phyloP scores from a whole-genome alignment of 163 green algal species.

The Scenedesmus sp. region DNA sequence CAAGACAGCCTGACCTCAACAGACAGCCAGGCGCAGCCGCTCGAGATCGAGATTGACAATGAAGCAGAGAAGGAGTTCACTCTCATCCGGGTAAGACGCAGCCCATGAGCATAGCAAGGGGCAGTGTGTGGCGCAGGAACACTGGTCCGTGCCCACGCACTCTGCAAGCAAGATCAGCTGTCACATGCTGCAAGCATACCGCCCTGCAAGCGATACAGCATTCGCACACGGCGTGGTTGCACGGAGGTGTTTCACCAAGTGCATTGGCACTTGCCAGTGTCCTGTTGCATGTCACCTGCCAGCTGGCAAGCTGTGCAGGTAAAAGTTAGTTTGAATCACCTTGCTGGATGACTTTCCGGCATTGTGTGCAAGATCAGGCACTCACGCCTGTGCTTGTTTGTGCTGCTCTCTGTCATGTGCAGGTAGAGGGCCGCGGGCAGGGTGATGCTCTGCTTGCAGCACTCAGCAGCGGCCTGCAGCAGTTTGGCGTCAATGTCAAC shows the following conservation, averaged over 20 bases:
- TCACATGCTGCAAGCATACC: not conserved
- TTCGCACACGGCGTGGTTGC: not conserved
- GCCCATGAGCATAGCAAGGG: not conserved
- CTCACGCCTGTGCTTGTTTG: not conserved
- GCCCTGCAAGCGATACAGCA: not conserved
- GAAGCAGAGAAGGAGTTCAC: slow-evolving; percentile 72
- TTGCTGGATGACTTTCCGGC: too few species aligned
- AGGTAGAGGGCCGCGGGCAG: slow-evolving; percentile 74
- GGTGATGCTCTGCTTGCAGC: slow-evolving; percentile 72
- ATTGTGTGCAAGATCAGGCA: not conserved
- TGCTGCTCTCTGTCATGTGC: not conserved
- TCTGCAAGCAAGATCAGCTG: not conserved
- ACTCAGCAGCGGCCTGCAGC: slow-evolving; percentile 72
- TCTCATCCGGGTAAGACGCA: slow-evolving; percentile 58
- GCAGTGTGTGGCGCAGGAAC: not conserved
- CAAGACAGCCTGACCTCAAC: slow-evolving; percentile 19
- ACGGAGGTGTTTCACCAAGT: not conserved
- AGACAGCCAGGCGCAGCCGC: slow-evolving; percentile 21
- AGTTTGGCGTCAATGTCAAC: slow-evolving; percentile 50
- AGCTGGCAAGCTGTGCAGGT: too few species aligned
- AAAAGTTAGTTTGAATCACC: too few species aligned
- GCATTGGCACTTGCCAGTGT: too few species aligned
- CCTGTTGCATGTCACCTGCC: not conserved
- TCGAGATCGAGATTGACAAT: slow-evolving; percentile 78
- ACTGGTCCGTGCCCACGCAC: not conserved